phyloP scores from a whole-genome alignment of 202 grass and related monocot genomes.

The Bolboschoenoplectus hybrid region DNA sequence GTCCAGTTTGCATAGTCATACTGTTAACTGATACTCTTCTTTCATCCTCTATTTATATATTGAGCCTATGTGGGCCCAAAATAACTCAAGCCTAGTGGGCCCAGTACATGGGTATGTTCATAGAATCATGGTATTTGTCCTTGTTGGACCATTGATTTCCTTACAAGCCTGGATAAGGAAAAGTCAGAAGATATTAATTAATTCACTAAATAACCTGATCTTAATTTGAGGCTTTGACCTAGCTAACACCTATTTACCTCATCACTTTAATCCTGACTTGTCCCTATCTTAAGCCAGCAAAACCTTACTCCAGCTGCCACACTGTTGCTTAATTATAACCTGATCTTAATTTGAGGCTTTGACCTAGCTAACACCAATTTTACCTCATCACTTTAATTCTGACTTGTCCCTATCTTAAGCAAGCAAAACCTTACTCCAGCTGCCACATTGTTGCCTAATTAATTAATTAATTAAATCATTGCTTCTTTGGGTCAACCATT shows the following conservation, averaged over 20 bases:
- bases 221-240: background rate
- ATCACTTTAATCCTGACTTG: slow-evolving; percentile 5
- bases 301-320: background rate
- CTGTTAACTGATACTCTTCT: too few species aligned
- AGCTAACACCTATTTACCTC: background rate
- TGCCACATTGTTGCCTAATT: background rate
- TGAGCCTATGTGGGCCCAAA: too few species aligned
- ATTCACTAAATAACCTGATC: background rate
- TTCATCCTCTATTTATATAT: too few species aligned
- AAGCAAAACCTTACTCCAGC: background rate
- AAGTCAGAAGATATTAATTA: too few species aligned
- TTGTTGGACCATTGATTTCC: too few species aligned
- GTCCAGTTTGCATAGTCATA: too few species aligned
- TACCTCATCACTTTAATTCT: background rate
- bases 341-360: background rate
- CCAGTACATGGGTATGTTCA: too few species aligned
- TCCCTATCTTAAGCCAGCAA: background rate
- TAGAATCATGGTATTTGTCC: too few species aligned
- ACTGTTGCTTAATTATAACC: background rate
- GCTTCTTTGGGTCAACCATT: slow-evolving; percentile 27
- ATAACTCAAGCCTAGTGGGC: too few species aligned
- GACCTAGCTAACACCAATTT: slow-evolving; percentile 1
- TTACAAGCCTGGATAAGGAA: too few species aligned
- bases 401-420: slow-evolving; percentile 12
- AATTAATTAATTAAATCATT: slow-evolving; percentile 15